phyloP scores from a whole-genome alignment of 306 rosid species.

The Quercus rubra region DNA sequence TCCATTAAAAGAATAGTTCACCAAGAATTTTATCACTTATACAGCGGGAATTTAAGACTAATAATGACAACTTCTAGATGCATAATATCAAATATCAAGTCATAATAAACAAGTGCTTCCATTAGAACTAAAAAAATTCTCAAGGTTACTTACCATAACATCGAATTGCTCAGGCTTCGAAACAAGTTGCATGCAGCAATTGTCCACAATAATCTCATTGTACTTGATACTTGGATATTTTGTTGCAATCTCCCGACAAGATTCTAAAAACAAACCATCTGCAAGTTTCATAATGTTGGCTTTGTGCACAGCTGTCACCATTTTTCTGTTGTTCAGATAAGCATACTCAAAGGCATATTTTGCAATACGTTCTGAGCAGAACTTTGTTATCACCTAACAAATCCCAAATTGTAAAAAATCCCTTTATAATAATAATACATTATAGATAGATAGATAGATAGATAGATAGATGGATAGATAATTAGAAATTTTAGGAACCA shows the following conservation, averaged over 20 bases:
- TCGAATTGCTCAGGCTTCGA: constrained; percentile 94
- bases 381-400: constrained; percentile 84
- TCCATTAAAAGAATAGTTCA: not conserved
- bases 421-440: not conserved
- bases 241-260: constrained; percentile 79
- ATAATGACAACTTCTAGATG: not conserved
- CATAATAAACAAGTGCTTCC: not conserved
- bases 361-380: constrained; percentile 88
- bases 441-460: too few species aligned
- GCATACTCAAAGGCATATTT: constrained; percentile 90
- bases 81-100: not conserved
- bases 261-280: constrained; percentile 81
- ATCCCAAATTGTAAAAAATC: not conserved
- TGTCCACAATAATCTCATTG: constrained; percentile 82
- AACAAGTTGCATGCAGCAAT: constrained; percentile 95
- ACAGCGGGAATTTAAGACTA: not conserved
- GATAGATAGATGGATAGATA: too few species aligned
- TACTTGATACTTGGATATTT: constrained; percentile 62
- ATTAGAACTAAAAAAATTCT: not conserved
- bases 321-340: constrained; percentile 85
- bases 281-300: constrained; percentile 95
- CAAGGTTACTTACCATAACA: constrained; percentile 66
- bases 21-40: not conserved
- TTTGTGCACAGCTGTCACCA: constrained; percentile 95
- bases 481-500: too few species aligned